Percentiles rank a stretch among this genome's conserved stretches.
phyloP scores from a whole-genome alignment of 2,329 filamentous ascomycete genomes.

The Venturia aucupariae region DNA sequence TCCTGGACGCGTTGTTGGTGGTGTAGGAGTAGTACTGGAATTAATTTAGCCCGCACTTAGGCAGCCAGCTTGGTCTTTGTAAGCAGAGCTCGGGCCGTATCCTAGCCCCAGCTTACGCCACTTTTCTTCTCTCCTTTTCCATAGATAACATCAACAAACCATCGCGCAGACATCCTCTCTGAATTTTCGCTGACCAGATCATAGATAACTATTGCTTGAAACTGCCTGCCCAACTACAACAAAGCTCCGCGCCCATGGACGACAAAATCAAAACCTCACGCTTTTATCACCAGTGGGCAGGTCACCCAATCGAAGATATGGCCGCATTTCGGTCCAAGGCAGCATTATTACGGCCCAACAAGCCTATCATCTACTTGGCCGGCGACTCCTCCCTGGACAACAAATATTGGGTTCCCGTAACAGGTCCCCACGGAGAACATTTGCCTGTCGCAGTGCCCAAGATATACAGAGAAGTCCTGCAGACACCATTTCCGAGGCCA shows the following conservation, averaged over 20 bases:
- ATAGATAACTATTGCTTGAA: neutral
- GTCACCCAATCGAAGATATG: conserved; percentile 26
- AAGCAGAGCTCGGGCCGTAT: neutral
- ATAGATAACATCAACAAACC: neutral
- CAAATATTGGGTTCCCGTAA: conserved; percentile 26
- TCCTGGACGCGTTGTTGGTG: too few species aligned
- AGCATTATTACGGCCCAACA: conserved; percentile 19
- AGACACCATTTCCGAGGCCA: conserved; percentile 20
- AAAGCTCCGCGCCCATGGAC: neutral
- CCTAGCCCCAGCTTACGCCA: neutral
- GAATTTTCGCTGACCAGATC: neutral
- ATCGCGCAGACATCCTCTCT: neutral
- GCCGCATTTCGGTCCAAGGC: conserved; percentile 21
- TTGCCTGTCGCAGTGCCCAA: conserved; percentile 19
- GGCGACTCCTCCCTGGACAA: conserved; percentile 33
- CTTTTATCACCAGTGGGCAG: conserved; percentile 28
- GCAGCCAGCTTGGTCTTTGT: neutral
- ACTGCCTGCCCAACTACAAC: neutral
- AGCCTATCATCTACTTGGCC: conserved; percentile 28
- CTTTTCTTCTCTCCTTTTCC: too few species aligned
- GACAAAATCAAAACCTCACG: conserved; percentile 21
- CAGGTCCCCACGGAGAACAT: conserved; percentile 16
- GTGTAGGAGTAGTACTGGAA: too few species aligned
- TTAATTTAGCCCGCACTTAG: too few species aligned
- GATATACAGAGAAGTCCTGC: conserved; percentile 24